Base-by-base conservation (phyloP, 441 rosid species). In the Mallotus japonicus region DNA sequence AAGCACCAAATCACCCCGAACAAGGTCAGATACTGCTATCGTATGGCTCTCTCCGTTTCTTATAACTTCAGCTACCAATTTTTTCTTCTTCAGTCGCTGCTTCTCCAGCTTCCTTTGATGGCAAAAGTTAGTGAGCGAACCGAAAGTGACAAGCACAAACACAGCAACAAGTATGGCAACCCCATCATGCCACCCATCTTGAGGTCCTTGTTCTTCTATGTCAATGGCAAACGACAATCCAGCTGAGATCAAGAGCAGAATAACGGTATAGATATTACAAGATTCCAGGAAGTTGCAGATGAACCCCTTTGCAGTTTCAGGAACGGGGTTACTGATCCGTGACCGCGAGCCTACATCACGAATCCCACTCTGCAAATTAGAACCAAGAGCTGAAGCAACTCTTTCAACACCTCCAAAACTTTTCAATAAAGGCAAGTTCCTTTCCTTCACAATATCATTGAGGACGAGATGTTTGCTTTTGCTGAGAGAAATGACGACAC, bases 181-280 rank as follows among this genome's bases (percentile, higher is more conserved):
- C 56, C 82, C 86, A 49, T 79, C 83, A 24, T 75, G 71, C 85
- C 85, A 82, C 17, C 85, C 83, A 7, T 12, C 15, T 22, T 62
- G 61, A 1, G 74, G 53, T 62, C 83, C 83, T 53, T 62, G 32
- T 69, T 62, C 70, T 37, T 17, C 19, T 50, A 77, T 72, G 56
- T 74, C 77, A 15, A 71, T 53, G 24, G 22, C 9, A 34, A 79
- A 72, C 8, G 83, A 82, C n/a, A 82, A 44, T 17, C 22, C 69
- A 50, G 81, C 66, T 5, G 56, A 19, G 1, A 71, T 28, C 12
- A 77, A 17, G 28, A 82, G 67, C 22, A 82, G 76, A 17, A 51
- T 2, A 67, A 75, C 64, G 51, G 67, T 77, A 37, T 1, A 37
- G 1, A 57, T 67, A 42, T 72, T 22, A 24, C 51, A 51, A n/a